Percentiles rank a stretch among this genome's conserved stretches.
Evolutionary conservation across 257 asterid genomes (phyloP).

Genomic region (Haberlea rhodopensis): DNA sequence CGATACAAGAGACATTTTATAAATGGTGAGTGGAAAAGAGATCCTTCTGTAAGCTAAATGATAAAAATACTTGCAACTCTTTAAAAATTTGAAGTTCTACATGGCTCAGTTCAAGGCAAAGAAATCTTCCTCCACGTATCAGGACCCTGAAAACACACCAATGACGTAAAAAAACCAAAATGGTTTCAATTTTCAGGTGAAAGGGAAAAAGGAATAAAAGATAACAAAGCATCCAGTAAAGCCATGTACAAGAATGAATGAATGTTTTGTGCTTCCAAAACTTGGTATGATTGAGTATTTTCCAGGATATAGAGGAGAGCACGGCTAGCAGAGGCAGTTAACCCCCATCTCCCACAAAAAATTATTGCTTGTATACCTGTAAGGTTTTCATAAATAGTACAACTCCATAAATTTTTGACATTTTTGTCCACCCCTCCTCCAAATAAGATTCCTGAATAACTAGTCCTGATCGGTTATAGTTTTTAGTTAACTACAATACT

Average conservation of each 20-base stretch:
- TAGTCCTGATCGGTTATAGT: not conserved
- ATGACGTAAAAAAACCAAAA: slow-evolving; percentile 13
- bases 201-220: not conserved
- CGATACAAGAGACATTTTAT: too few species aligned
- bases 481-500: not conserved
- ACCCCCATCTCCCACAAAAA: not conserved
- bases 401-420: too few species aligned
- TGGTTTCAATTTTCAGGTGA: not conserved
- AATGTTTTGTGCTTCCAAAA: not conserved
- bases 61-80: slow-evolving; percentile 61
- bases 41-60: too few species aligned
- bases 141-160: slow-evolving; percentile 62
- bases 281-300: not conserved
- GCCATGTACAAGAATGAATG: too few species aligned
- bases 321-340: not conserved
- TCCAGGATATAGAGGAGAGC: not conserved
- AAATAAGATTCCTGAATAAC: too few species aligned
- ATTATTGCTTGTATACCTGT: not conserved
- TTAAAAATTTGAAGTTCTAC: slow-evolving; percentile 73
- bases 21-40: too few species aligned
- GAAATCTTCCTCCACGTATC: slow-evolving; percentile 91
- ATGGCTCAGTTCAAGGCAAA: slow-evolving; percentile 94
- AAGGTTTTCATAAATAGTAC: not conserved
- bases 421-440: too few species aligned
- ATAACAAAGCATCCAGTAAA: too few species aligned